Evolutionary conservation across 2,329 filamentous ascomycete genomes (phyloP), one percentile per base, ranked within the genome.

Genomic region (Arthrocladium fulminans): DNA sequence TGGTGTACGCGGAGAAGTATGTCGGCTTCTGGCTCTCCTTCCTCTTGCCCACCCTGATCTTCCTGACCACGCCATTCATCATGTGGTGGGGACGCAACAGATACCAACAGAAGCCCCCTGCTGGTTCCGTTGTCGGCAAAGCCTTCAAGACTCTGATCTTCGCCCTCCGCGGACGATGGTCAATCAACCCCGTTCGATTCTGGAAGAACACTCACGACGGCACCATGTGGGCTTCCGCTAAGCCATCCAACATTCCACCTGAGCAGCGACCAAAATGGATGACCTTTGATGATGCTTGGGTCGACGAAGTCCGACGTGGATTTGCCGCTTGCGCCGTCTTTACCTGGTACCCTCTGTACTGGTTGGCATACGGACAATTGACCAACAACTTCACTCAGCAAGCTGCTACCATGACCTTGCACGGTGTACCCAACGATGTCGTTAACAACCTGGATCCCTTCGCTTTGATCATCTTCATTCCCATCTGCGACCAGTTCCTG

Each of bases 211-310:
- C 47, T 37, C 47, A 49, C 20, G 42, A 53, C 30, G 53, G 53
- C 10, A 51, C 51, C 15, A 42, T 55, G 22, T 53, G 53, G 10
- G 68, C 68, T n/a, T 66, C 59, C 2, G 49, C 47, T 19, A 55
- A 53, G 51, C 39, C 47, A 17, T 84, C 79, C 61, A 69, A 72
- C 29, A 72, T 86, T 4, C 68, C 74, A 10, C 13, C n/a, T 39
- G 34, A 27, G 15, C 62, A 72, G 54, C 80, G 80, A 20, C 53
- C 53, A 4, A 24, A 43, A 0, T 89, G 84, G 83, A 88, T 89
- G 82, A 84, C 81, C 0, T 88, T 88, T 57, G 85, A 90, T 53
- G 86, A 90, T 57, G 79, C 79, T 45, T 90, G 84, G 84, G 85
- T 90, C 24, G 84, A 88, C 61, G 83, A 88, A 61, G 80, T 88